phyloP scores from a whole-genome alignment of 768 basidiomycete species.

The Sistotremastrum suecicum region DNA sequence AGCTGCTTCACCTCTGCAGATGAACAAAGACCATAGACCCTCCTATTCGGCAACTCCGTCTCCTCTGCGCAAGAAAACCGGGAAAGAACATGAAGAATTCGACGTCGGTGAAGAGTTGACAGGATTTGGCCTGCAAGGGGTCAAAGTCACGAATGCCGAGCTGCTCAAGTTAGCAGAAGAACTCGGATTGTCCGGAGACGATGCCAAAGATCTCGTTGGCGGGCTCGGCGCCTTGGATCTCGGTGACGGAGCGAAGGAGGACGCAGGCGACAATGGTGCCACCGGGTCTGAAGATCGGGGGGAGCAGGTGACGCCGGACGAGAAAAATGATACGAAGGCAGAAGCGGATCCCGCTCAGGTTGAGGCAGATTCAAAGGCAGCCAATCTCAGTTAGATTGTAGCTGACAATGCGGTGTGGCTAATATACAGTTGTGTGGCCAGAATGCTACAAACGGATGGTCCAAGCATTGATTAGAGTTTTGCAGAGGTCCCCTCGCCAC shows the following conservation, averaged over 20 bases:
- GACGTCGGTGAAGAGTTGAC: conserved; percentile 57
- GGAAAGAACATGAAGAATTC: conserved; percentile 28
- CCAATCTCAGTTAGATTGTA: background rate
- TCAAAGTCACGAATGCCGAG: conserved; percentile 67
- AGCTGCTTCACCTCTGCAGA: conserved; percentile 56
- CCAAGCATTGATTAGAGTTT: background rate
- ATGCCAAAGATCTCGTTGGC: conserved; percentile 62
- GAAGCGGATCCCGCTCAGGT: background rate
- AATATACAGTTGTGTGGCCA: conserved; percentile 18
- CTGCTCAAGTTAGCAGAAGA: conserved; percentile 55
- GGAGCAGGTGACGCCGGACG: background rate
- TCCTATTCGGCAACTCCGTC: conserved; percentile 29
- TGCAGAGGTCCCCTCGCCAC: background rate
- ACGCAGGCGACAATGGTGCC: conserved; percentile 1
- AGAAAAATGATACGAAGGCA: background rate
- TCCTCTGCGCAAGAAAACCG: conserved; percentile 35
- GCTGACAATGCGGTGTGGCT: background rate
- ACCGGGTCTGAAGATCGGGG: too few species aligned
- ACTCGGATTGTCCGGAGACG: conserved; percentile 61
- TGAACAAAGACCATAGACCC: conserved; percentile 62
- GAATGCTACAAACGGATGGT: conserved; percentile 8
- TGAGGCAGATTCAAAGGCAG: background rate
- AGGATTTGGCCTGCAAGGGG: conserved; percentile 61
- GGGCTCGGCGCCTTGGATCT: conserved; percentile 29
- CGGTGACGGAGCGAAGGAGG: conserved; percentile 10